phyloP scores from a whole-genome alignment of 805 yeast species.

The Barnettozyma vustinii region DNA sequence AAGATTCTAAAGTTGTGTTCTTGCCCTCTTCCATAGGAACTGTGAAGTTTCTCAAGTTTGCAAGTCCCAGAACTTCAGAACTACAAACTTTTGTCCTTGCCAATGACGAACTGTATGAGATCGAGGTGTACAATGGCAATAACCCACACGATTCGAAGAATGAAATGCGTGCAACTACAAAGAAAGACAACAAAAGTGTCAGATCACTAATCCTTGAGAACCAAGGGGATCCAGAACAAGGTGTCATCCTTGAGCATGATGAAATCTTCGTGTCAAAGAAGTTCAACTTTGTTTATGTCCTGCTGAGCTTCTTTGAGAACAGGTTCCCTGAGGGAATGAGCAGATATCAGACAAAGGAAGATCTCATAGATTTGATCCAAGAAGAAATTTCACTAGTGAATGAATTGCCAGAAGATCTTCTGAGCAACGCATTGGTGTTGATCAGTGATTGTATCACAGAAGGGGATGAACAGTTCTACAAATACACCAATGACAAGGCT shows the following conservation, averaged over 20 bases:
- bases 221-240: slow-evolving; percentile 17
- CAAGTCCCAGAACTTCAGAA: slow-evolving; percentile 16
- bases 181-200: slow-evolving; percentile 29
- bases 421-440: slow-evolving; percentile 20
- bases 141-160: slow-evolving; percentile 31
- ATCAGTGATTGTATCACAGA: slow-evolving; percentile 38
- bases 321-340: slow-evolving; percentile 17
- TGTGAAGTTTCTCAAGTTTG: slow-evolving; percentile 12
- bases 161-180: slow-evolving; percentile 24
- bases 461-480: slow-evolving; percentile 40
- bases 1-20: slow-evolving; percentile 12
- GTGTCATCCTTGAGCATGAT: slow-evolving; percentile 37
- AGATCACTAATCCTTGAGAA: slow-evolving; percentile 33
- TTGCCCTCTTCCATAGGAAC: slow-evolving; percentile 6
- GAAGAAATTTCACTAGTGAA: slow-evolving; percentile 10
- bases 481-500: slow-evolving; percentile 36
- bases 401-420: slow-evolving; percentile 13
- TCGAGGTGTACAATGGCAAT: slow-evolving; percentile 33
- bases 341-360: slow-evolving; percentile 35
- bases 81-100: slow-evolving; percentile 12
- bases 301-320: slow-evolving; percentile 32
- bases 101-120: slow-evolving; percentile 31
- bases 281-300: slow-evolving; percentile 35
- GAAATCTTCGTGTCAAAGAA: slow-evolving; percentile 35
- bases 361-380: slow-evolving; percentile 35